phyloP scores from a whole-genome alignment of 2,329 filamentous ascomycete species.

The Trichophyton verrucosum region DNA sequence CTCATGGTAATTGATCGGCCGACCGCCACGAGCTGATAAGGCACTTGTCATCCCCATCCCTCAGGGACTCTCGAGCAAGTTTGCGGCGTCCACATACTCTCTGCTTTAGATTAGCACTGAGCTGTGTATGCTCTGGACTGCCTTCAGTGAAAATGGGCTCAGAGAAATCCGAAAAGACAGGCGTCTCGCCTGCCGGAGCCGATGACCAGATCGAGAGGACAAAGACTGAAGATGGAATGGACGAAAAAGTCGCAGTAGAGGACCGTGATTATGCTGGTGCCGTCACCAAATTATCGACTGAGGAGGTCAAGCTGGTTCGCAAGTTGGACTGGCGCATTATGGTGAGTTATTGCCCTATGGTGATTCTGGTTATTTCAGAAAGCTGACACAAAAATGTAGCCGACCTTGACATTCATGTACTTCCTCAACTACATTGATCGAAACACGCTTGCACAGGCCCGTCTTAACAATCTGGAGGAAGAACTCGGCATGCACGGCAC shows the following conservation, averaged over 20 bases:
- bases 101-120: background rate
- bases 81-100: background rate
- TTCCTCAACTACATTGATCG: constrained; percentile 18
- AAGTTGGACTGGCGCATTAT: constrained; percentile 35
- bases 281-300: constrained; percentile 29
- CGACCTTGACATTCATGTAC: constrained; percentile 18
- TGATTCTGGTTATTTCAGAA: constrained; percentile 27
- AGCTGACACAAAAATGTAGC: constrained; percentile 11
- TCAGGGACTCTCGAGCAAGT: background rate
- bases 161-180: background rate
- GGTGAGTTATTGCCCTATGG: constrained; percentile 51
- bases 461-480: constrained; percentile 13
- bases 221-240: background rate
- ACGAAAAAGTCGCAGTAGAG: background rate
- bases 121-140: background rate
- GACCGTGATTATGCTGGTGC: constrained; percentile 29
- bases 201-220: background rate
- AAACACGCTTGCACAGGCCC: constrained; percentile 15
- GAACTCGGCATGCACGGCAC: constrained; percentile 35
- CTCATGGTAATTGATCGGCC: background rate
- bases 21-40: background rate
- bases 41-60: background rate
- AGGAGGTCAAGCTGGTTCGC: constrained; percentile 30
- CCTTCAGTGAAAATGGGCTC: background rate
- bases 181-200: background rate